Evolutionary conservation across 306 rosid genomes (phyloP), one percentile per base, ranked within the genome.

Genomic region (Castanea sativa): DNA sequence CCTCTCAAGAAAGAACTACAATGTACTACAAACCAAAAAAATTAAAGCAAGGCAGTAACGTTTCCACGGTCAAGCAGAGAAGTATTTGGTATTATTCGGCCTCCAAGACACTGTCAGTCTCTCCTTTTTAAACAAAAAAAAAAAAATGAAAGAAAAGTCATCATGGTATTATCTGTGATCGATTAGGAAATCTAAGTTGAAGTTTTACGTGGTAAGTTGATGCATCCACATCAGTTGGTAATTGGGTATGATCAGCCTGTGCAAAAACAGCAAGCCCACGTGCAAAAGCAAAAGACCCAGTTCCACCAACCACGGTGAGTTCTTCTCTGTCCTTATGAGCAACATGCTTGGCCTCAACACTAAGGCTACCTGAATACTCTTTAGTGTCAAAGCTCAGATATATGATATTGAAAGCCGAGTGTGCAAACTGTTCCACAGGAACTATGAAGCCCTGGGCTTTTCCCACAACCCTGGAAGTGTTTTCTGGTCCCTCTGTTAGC

Each of bases 201-300:
- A 95, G 89, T 79, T 88, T 90, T 12, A 90, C 86, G 69, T 81
- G 93, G 41, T 87, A 90, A 78, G 90, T 69, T 9, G 53, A 13
- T 41, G 89, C 75, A 82, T 79, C 83, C 13, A 69, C 73, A 18
- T 75, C 75, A 5, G 41, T 68, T 53, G 75, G 53, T 8, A 41
- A 41, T 15, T 69, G 59, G 18, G 9, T 20, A 33, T 41, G 45
- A 41, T 78, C 76, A 1, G 87, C 85, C 69, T 79, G 86, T 38
- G 85, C 82, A 51, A 95, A 89, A 71, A 86, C 74, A 0, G 93
- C 98, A 3, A 89, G 18, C 58, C 99, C 99, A 27, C 91, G 91
- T 29, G 96, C 98, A 88, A 95, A 93, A 6, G 99, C 98, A 83
- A 95, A 92, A 1, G 90, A 91, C 27, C 97, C 96, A 14, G 97